Evolutionary conservation across 1,139 yeast species (phyloP).

Genomic region (Magnusiomyces suaveolens): DNA sequence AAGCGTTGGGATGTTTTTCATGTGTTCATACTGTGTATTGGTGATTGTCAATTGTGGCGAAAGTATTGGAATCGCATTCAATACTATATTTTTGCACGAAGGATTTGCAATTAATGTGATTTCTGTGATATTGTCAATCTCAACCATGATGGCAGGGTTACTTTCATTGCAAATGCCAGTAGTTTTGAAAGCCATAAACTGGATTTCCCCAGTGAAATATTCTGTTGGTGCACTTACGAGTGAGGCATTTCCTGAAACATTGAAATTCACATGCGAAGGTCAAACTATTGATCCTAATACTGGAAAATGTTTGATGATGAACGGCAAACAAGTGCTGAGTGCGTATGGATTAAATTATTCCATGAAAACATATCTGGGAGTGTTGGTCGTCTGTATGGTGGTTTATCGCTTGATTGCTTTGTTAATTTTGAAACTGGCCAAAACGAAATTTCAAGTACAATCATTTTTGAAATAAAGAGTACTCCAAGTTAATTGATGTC

Average conservation of each 20-base stretch:
- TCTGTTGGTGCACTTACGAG: slow-evolving; percentile 49
- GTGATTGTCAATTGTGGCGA: slow-evolving; percentile 67
- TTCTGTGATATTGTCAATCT: slow-evolving; percentile 53
- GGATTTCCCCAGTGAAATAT: slow-evolving; percentile 64
- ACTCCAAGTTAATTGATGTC: no score
- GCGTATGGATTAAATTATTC: slow-evolving; percentile 36
- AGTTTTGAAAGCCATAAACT: slow-evolving; percentile 60
- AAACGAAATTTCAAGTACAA: neutral
- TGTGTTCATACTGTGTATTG: slow-evolving; percentile 47
- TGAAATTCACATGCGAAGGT: slow-evolving; percentile 37
- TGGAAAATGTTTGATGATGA: slow-evolving; percentile 39
- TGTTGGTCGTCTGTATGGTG: slow-evolving; percentile 29
- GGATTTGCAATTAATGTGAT: slow-evolving; percentile 73
- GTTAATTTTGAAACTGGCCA: slow-evolving; percentile 20
- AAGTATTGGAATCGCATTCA: slow-evolving; percentile 68
- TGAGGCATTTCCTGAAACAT: slow-evolving; percentile 36
- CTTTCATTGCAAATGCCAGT: slow-evolving; percentile 67
- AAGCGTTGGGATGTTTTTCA: slow-evolving; percentile 56
- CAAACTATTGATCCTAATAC: slow-evolving; percentile 22
- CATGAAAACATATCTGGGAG: slow-evolving; percentile 26
- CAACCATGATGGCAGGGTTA: slow-evolving; percentile 79
- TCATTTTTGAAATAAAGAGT: no score
- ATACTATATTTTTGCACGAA: slow-evolving; percentile 62
- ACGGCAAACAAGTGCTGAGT: slow-evolving; percentile 43
- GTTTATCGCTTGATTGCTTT: slow-evolving; percentile 34